Percentiles rank a stretch among this genome's conserved stretches.
Conservation (phyloP, 169 alveolate species). For the Cyclospora cayetanensis region DNA sequence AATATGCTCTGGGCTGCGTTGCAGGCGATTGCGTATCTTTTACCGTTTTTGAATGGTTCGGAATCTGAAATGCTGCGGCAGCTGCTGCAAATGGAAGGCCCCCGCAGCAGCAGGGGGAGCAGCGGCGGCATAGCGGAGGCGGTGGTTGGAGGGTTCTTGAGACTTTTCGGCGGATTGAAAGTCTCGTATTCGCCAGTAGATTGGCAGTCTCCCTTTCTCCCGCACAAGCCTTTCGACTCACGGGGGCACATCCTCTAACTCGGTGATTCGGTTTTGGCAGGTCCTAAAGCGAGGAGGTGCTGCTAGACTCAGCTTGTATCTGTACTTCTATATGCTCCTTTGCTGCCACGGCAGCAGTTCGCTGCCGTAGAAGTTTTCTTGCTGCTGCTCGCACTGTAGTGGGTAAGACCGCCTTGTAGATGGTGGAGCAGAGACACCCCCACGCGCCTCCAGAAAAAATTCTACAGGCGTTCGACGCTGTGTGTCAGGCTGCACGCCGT, state of each 20-base stretch:
- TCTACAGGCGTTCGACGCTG: too few relatives aligned
- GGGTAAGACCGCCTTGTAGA: too few relatives aligned
- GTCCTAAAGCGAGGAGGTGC: too few relatives aligned
- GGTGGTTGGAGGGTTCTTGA: not conserved
- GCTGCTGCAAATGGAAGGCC: not conserved
- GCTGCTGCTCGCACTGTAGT: too few relatives aligned
- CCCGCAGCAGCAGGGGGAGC: not conserved
- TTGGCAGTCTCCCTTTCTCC: not conserved
- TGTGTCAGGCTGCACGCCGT: too few relatives aligned
- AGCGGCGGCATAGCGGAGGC: not conserved
- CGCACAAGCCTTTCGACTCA: not conserved
- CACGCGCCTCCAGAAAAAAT: too few relatives aligned
- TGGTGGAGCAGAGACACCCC: too few relatives aligned
- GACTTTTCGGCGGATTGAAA: not conserved
- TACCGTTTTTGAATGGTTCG: not conserved
- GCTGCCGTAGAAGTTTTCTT: too few relatives aligned
- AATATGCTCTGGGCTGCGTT: not conserved
- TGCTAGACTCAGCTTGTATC: too few relatives aligned
- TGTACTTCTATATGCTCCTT: too few relatives aligned
- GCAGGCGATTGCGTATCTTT: not conserved
- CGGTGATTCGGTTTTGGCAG: not conserved
- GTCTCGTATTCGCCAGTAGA: conserved; percentile 9
- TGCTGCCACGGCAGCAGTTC: too few relatives aligned
- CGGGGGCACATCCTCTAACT: not conserved
- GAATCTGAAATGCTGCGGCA: not conserved